Percentiles rank a stretch among this genome's conserved stretches.
Evolutionary conservation across 148 eudicot genomes (phyloP).

Genomic region (Rhododendron henanense): DNA sequence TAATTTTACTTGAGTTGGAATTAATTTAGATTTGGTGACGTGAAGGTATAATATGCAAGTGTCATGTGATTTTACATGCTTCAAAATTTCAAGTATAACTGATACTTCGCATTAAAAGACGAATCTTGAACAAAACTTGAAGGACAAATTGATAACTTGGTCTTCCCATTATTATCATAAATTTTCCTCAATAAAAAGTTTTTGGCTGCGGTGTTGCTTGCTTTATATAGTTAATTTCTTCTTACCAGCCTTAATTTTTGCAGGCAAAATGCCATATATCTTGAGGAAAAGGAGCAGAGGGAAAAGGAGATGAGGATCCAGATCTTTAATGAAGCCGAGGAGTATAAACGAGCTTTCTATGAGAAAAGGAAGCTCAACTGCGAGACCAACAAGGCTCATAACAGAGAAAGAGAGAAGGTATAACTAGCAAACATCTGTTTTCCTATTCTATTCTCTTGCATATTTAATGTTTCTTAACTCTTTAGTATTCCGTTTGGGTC

Average conservation of each 20-base stretch:
- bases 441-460: neutral
- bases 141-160: neutral
- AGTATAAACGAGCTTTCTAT: slow-evolving; percentile 54
- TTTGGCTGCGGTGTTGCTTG: neutral
- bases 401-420: slow-evolving; percentile 87
- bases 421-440: neutral
- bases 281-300: slow-evolving; percentile 69
- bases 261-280: slow-evolving; percentile 73
- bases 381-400: slow-evolving; percentile 46
- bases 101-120: neutral
- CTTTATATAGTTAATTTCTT: neutral
- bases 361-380: slow-evolving; percentile 59
- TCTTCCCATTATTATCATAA: neutral
- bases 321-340: slow-evolving; percentile 73
- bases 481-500: neutral
- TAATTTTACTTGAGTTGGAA: too few relatives aligned
- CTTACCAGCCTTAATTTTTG: neutral
- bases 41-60: neutral
- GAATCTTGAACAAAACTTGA: neutral
- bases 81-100: neutral
- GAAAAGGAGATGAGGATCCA: slow-evolving; percentile 72
- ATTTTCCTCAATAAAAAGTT: neutral
- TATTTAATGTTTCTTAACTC: neutral
- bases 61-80: neutral
- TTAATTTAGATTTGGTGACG: neutral